Percentiles rank a stretch among this genome's conserved stretches.
phyloP scores from a whole-genome alignment of 768 basidiomycete genomes.

The Hydnomerulius pinastri region DNA sequence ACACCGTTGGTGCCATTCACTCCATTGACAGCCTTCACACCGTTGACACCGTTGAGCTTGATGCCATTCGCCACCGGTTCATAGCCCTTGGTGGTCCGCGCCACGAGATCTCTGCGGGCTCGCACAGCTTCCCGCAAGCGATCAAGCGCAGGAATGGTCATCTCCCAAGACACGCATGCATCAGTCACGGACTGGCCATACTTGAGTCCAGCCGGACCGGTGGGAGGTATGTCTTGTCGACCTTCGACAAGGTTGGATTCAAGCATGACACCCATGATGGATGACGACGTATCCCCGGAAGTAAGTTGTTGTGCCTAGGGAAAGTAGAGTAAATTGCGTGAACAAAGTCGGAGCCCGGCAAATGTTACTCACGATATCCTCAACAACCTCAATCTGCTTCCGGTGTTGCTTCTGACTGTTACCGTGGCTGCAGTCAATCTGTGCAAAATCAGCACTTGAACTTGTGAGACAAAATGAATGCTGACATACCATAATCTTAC shows the following conservation, averaged over 20 bases:
- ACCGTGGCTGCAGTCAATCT: conserved; percentile 98
- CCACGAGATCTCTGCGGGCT: conserved; percentile 61
- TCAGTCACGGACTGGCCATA: conserved; percentile 90
- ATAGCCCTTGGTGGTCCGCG: conserved; percentile 26
- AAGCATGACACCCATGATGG: conserved; percentile 94
- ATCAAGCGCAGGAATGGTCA: conserved; percentile 79
- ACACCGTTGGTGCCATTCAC: conserved; percentile 16
- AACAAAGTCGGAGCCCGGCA: not conserved
- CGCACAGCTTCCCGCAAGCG: conserved; percentile 86
- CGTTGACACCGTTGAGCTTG: conserved; percentile 15
- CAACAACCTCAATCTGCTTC: conserved; percentile 86
- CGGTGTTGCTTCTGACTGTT: conserved; percentile 92
- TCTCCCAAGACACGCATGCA: conserved; percentile 89
- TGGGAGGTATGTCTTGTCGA: conserved; percentile 77
- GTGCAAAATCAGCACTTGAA: conserved; percentile 2
- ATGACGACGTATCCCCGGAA: conserved; percentile 63
- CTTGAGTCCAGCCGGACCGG: conserved; percentile 69
- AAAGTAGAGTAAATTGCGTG: conserved; percentile 13
- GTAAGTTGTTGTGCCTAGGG: conserved; percentile 71
- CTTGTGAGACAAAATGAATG: conserved; percentile 1
- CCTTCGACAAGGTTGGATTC: conserved; percentile 91
- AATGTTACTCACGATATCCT: conserved; percentile 72
- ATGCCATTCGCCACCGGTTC: conserved; percentile 1
- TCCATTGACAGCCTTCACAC: conserved; percentile 3
- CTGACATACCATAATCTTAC: conserved; percentile 80